Base-by-base conservation (phyloP, 2,329 filamentous ascomycete genomes). In the Chalara sp. region DNA sequence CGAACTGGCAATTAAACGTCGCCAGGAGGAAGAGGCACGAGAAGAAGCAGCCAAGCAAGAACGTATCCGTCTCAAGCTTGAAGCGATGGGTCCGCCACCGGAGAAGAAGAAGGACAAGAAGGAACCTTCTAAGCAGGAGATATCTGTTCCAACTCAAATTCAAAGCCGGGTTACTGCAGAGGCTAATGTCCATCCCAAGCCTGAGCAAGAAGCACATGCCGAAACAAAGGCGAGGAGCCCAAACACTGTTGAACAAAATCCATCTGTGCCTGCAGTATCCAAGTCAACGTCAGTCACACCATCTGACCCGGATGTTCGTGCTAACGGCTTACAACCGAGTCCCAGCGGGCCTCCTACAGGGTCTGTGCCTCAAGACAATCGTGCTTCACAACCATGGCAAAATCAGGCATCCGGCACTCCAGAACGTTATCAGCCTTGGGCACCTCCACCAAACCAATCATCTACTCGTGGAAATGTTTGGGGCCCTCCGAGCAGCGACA, bases 1-100 rank as follows among this genome's bases (percentile, higher is more conserved):
- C 6, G 85, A 90, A 60, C 71, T 81, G 48, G 86, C 85, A 21
- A 82, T 84, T 61, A 83, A 86, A 62, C 76, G 84, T 51, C 75
- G 81, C 45, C 71, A 81, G 53, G 84, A 87, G 52, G 79, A 89
- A 65, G 83, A 86, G 59, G 83, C 78, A 21, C 78, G 75, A n/a
- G 84, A 87, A 61, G 85, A 89, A 62, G 84, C 81, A n/a, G 87
- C 80, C 13, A 79, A 76, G 53, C 78, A 80, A 59, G 85, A 88
- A 62, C 79, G 87, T 29, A 82, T 91, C 54, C 79, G 82, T 45
- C 76, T 84, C 63, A 89, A 88, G 66, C 69, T 91, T 44, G 85
- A 85, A 59, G 80, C 81, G 6, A 70, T 91, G 63, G 86, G 84
- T 0, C 81, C 83, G 12, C 72, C 78, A 3, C 80, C 81, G 3